Evolutionary conservation across 176 grass and related monocot genomes (phyloP).

Genomic region (Oryza glumipatula): DNA sequence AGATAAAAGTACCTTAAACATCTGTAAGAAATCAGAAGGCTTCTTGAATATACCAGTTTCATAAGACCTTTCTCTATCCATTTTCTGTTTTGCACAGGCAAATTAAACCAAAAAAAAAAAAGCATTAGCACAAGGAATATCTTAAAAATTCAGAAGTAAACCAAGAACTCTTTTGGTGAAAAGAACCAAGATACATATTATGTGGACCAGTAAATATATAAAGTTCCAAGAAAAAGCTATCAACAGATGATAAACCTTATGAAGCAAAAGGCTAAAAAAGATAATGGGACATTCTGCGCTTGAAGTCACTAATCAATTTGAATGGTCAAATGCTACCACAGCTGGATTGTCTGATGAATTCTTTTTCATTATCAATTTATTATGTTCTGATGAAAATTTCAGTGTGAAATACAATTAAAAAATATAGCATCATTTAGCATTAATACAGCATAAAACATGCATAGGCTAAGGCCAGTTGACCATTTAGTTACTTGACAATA

Average conservation of each 20-base stretch:
- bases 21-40: constrained; percentile 86
- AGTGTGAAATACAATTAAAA: constrained; percentile 11
- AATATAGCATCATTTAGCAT: not conserved
- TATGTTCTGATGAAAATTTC: not conserved
- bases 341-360: not conserved
- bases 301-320: not conserved
- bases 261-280: constrained; percentile 26
- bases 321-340: not conserved
- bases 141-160: not conserved
- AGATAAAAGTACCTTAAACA: constrained; percentile 88
- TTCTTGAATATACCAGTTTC: constrained; percentile 94
- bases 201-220: not conserved
- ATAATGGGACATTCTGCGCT: not conserved
- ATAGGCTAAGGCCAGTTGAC: not conserved
- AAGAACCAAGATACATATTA: not conserved
- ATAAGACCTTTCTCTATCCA: constrained; percentile 89
- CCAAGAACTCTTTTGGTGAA: constrained; percentile 10
- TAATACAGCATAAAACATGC: constrained; percentile 10
- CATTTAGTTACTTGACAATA: constrained; percentile 7
- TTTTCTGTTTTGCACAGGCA: constrained; percentile 63
- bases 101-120: constrained; percentile 25
- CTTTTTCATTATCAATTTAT: constrained; percentile 12
- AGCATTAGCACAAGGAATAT: constrained; percentile 26
- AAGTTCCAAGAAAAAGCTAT: not conserved
- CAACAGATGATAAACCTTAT: not conserved